phyloP scores from a whole-genome alignment of 2,329 filamentous ascomycete genomes.

The Stemphylium vesicarium region DNA sequence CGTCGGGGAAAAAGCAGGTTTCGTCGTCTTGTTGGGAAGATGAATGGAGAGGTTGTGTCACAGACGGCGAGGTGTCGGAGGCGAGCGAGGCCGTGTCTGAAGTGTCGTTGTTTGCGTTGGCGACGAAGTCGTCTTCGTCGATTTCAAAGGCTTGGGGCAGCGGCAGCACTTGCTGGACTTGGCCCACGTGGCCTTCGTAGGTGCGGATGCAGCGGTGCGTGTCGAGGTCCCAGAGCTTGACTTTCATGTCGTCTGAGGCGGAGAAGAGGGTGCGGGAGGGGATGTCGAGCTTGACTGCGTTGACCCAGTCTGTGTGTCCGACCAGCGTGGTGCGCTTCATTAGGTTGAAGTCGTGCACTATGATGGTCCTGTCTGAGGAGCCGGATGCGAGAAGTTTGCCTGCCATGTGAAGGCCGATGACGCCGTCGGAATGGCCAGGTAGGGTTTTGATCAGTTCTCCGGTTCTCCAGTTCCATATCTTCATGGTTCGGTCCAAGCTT shows the following conservation, averaged over 20 bases:
- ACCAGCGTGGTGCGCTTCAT: conserved; percentile 80
- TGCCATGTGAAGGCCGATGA: conserved; percentile 88
- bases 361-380: conserved; percentile 86
- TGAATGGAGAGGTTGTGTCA: conserved; percentile 14
- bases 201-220: conserved; percentile 75
- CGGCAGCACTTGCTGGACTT: conserved; percentile 88
- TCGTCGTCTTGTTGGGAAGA: conserved; percentile 19
- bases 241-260: conserved; percentile 89
- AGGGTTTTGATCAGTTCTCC: conserved; percentile 85
- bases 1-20: conserved; percentile 62
- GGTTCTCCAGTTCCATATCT: conserved; percentile 96
- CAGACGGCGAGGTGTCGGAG: conserved; percentile 29
- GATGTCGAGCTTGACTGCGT: conserved; percentile 87
- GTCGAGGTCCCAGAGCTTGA: conserved; percentile 93
- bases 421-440: conserved; percentile 77
- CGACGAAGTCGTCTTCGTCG: conserved; percentile 69
- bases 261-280: conserved; percentile 86
- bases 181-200: conserved; percentile 90
- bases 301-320: conserved; percentile 94
- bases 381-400: conserved; percentile 84
- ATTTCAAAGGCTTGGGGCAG: conserved; percentile 89
- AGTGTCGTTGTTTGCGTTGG: conserved; percentile 62
- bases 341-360: conserved; percentile 89
- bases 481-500: conserved; percentile 84
- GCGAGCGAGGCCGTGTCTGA: conserved; percentile 46